Percentiles rank a stretch among this genome's conserved stretches.
phyloP scores from a whole-genome alignment of 805 yeast species.

The Candida jianshihensis region DNA sequence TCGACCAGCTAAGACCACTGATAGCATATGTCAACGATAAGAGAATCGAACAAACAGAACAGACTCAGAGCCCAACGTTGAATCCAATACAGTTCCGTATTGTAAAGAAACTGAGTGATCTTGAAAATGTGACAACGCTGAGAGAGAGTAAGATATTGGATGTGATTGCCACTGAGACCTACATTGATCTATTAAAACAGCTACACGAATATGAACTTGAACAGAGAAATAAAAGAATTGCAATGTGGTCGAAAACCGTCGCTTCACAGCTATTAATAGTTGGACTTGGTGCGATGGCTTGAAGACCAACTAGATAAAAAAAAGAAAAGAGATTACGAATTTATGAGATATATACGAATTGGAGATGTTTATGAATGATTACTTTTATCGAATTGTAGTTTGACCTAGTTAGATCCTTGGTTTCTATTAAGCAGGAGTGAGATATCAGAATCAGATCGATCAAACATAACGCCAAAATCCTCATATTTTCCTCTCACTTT shows the following conservation, averaged over 20 bases:
- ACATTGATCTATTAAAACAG: conserved; percentile 47
- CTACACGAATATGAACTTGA: conserved; percentile 46
- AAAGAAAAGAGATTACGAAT: background rate
- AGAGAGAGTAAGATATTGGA: conserved; percentile 43
- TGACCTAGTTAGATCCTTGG: no score
- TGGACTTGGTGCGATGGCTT: conserved; percentile 55
- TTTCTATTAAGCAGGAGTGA: no score
- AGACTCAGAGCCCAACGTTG: conserved; percentile 10
- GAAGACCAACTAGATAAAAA: conserved; percentile 6
- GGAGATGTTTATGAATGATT: no score
- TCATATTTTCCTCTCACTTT: no score
- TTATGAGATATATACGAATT: conserved; percentile 1
- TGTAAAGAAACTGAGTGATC: conserved; percentile 38
- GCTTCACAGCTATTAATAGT: conserved; percentile 51
- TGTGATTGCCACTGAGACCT: conserved; percentile 46
- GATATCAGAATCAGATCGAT: no score
- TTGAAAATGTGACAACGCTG: conserved; percentile 32
- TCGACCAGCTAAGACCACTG: conserved; percentile 54
- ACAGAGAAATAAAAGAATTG: conserved; percentile 37
- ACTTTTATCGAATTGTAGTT: no score
- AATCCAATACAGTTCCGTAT: conserved; percentile 33
- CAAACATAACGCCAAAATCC: no score
- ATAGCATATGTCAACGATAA: conserved; percentile 53
- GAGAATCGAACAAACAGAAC: conserved; percentile 21
- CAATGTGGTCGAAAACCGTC: conserved; percentile 51